Evolutionary conservation across 2,329 filamentous ascomycete genomes (phyloP), one percentile per base, ranked within the genome.

Genomic region (Diaporthe ampelina): DNA sequence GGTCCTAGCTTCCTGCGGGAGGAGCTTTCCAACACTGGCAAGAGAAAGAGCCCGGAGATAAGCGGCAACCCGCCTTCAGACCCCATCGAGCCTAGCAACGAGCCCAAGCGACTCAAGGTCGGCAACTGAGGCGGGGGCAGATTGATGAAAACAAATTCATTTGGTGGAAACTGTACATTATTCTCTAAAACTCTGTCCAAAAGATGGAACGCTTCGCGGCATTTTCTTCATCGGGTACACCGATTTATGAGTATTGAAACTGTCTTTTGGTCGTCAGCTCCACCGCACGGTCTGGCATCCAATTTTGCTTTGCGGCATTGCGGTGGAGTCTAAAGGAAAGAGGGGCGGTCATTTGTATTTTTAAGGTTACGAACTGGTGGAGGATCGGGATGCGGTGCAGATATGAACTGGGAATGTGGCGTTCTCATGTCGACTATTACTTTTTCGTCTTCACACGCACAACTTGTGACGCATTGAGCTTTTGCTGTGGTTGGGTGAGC

Each of bases 1-100:
- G 91, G 91, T 3, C 91, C 91, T 3, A 92, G 90, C 74, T 93
- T 93, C 77, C 78, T 92, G 71, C 85, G 90, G 74, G 90, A 92
- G 26, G 91, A 92, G 37, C 75, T 76, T 4, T 52, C 69, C 58
- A 78, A 78, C 24, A 75, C 83, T 0, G 80, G 83, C n/a, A 91
- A 91, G 81, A 83, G 89, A 75, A 91, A 91, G 82, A 91, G 88
- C 74, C 88, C 88, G 1, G 89, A 91, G 11, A 83, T 84, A 48
- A 85, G 83, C 67, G 81, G 80, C 15, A 82, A 80, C 3, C 80
- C 83, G 1, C 80, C 81, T 11, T 82, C 82, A 1, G 87, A 89
- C 35, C 80, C 82, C 4, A 80, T 84, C 4, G 87, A 88, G 32
- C 77, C 79, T 52, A 81, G 81, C 24, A 83, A 81, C n/a, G 89